phyloP scores from a whole-genome alignment of 2,329 filamentous ascomycete species.

The Cladobotryum mycophilum region DNA sequence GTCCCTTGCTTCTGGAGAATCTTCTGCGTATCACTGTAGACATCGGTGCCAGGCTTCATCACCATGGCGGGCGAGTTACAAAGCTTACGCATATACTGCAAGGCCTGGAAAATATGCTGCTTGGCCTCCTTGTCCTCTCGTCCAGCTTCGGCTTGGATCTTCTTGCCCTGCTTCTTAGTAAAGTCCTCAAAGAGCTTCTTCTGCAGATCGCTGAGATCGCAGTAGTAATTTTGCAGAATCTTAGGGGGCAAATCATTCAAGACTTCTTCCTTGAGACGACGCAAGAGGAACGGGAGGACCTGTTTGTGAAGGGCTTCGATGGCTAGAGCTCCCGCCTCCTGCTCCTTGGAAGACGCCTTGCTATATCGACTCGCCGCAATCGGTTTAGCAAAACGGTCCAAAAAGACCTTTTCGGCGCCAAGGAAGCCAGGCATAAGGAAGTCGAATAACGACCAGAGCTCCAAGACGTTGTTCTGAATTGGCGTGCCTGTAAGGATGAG shows the following conservation, averaged over 20 bases:
- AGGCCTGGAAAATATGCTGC: slow-evolving; percentile 96
- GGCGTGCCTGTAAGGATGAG: slow-evolving; percentile 95
- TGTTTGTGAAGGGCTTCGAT: slow-evolving; percentile 99
- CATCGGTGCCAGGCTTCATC: slow-evolving; percentile 86
- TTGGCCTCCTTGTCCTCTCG: slow-evolving; percentile 88
- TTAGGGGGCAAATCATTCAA: slow-evolving; percentile 94
- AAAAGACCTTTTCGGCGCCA: slow-evolving; percentile 89
- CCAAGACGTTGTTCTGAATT: slow-evolving; percentile 95
- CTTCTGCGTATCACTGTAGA: slow-evolving; percentile 82
- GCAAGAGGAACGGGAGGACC: slow-evolving; percentile 89
- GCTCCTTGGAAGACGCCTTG: slow-evolving; percentile 96
- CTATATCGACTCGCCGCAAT: slow-evolving; percentile 91
- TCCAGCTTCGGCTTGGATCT: slow-evolving; percentile 75
- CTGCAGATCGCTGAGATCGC: slow-evolving; percentile 91
- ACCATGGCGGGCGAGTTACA: slow-evolving; percentile 97
- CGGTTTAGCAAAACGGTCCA: slow-evolving; percentile 90
- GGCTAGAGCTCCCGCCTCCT: slow-evolving; percentile 90
- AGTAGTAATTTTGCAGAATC: slow-evolving; percentile 99
- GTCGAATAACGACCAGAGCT: slow-evolving; percentile 96
- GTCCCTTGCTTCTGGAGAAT: slow-evolving; percentile 74
- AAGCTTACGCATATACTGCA: slow-evolving; percentile 99
- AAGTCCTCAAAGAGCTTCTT: slow-evolving; percentile 96
- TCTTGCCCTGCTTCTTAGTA: slow-evolving; percentile 84
- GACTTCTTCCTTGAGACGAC: slow-evolving; percentile 95
- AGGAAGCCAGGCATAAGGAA: slow-evolving; percentile 99